phyloP scores from a whole-genome alignment of 2,329 filamentous ascomycete species.

The Alternaria rosae region DNA sequence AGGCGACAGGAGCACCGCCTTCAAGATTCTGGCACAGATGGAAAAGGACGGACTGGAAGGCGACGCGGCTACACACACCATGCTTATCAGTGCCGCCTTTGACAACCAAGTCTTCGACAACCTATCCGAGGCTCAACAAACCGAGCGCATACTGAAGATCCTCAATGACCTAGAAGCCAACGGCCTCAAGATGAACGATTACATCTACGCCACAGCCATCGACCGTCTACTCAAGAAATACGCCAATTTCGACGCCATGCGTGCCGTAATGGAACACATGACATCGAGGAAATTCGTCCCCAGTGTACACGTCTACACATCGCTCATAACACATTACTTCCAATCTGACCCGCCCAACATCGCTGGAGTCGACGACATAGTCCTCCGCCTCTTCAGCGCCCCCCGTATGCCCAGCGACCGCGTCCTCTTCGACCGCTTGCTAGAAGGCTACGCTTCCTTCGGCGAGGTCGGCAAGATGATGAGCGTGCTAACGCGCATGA shows the following conservation, averaged over 20 bases:
- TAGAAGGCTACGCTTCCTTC: conserved; percentile 69
- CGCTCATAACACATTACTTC: conserved; percentile 74
- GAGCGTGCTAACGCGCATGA: conserved; percentile 51
- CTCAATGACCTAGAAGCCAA: conserved; percentile 63
- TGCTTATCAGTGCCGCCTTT: conserved; percentile 69
- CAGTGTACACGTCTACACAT: conserved; percentile 75
- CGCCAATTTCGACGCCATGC: conserved; percentile 60
- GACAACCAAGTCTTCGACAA: conserved; percentile 57
- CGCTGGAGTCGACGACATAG: conserved; percentile 65
- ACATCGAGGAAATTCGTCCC: conserved; percentile 59
- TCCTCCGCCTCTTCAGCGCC: conserved; percentile 54
- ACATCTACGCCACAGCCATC: conserved; percentile 74
- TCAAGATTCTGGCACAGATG: conserved; percentile 67
- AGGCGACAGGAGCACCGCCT: conserved; percentile 58
- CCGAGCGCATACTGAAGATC: conserved; percentile 59
- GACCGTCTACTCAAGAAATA: conserved; percentile 65
- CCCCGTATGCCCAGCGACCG: conserved; percentile 55
- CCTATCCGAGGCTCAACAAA: conserved; percentile 59
- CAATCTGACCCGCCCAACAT: conserved; percentile 65
- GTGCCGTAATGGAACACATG: conserved; percentile 71
- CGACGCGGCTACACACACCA: conserved; percentile 75
- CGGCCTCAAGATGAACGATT: conserved; percentile 66
- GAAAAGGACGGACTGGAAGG: conserved; percentile 61
- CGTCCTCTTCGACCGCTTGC: conserved; percentile 73
- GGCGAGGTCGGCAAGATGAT: conserved; percentile 60